phyloP scores from a whole-genome alignment of 495 filamentous ascomycete species.

The Hyaloscypha finlandica region DNA sequence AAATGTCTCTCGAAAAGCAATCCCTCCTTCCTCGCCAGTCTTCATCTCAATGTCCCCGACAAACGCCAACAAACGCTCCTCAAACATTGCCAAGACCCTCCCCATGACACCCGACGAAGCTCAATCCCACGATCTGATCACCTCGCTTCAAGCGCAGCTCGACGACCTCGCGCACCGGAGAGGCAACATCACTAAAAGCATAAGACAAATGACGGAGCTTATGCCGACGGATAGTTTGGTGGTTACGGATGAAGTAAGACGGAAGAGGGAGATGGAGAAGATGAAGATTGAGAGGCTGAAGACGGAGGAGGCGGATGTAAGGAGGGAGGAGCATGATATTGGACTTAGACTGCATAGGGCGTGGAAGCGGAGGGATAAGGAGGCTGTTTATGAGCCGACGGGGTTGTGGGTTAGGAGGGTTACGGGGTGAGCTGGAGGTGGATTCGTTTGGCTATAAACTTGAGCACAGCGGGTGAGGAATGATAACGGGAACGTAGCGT shows the following conservation, averaged over 20 bases:
- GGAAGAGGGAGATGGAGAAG: slow-evolving; percentile 67
- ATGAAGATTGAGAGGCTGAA: slow-evolving; percentile 68
- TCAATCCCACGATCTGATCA: slow-evolving; percentile 59
- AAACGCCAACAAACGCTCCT: slow-evolving; percentile 14
- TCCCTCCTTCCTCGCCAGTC: slow-evolving; percentile 26
- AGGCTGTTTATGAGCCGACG: slow-evolving; percentile 64
- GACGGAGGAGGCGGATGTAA: slow-evolving; percentile 75
- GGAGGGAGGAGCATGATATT: slow-evolving; percentile 80
- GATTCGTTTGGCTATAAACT: neutral
- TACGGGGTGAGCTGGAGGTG: slow-evolving; percentile 37
- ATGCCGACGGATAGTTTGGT: slow-evolving; percentile 56
- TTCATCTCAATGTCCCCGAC: slow-evolving; percentile 29
- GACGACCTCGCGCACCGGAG: slow-evolving; percentile 66
- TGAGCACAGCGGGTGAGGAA: neutral
- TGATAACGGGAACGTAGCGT: neutral
- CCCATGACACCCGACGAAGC: slow-evolving; percentile 60
- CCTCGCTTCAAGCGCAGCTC: slow-evolving; percentile 65
- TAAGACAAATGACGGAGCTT: slow-evolving; percentile 70
- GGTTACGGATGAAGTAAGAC: slow-evolving; percentile 44
- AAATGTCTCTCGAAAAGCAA: slow-evolving; percentile 26
- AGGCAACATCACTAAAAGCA: slow-evolving; percentile 68
- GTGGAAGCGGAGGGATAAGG: slow-evolving; percentile 71
- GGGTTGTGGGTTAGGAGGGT: slow-evolving; percentile 81
- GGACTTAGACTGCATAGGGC: slow-evolving; percentile 81
- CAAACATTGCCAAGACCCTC: slow-evolving; percentile 52